A percentile compares a stretch with the other conserved stretches of the same genome.
Evolutionary conservation across 2,329 filamentous ascomycete genomes (phyloP).

Genomic region (Sclerotinia sclerotiorum): DNA sequence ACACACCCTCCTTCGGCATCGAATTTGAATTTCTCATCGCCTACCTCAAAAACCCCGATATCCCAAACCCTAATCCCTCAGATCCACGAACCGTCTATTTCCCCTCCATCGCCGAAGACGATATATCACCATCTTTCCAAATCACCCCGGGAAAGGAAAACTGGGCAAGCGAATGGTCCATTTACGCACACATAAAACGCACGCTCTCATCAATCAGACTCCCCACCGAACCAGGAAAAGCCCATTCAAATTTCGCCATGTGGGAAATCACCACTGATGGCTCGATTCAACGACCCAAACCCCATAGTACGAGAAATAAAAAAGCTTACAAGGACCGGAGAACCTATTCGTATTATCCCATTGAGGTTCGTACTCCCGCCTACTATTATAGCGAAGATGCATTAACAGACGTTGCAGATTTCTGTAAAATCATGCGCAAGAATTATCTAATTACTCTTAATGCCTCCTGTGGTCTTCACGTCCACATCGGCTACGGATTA

Average conservation of each 20-base stretch:
- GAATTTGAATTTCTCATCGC: slow-evolving; percentile 33
- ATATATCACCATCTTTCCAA: background rate
- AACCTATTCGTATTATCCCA: slow-evolving; percentile 17
- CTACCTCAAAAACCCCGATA: background rate
- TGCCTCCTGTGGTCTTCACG: slow-evolving; percentile 35
- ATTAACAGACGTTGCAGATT: slow-evolving; percentile 21
- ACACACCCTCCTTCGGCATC: slow-evolving; percentile 32
- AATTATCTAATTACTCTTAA: slow-evolving; percentile 33
- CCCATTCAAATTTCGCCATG: background rate
- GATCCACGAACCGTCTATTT: slow-evolving; percentile 14
- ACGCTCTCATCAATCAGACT: slow-evolving; percentile 17
- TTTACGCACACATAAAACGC: slow-evolving; percentile 14
- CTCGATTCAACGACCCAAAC: background rate
- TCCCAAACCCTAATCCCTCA: background rate
- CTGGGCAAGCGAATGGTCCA: slow-evolving; percentile 6
- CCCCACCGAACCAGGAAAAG: background rate
- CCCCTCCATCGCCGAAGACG: background rate
- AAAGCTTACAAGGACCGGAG: background rate
- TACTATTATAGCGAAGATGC: slow-evolving; percentile 23
- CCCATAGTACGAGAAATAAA: background rate
- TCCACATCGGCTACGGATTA: slow-evolving; percentile 39
- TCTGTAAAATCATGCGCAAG: slow-evolving; percentile 25
- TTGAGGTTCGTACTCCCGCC: slow-evolving; percentile 32
- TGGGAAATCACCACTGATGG: slow-evolving; percentile 26
- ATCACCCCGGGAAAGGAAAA: background rate